Evolutionary conservation across 257 asterid genomes (phyloP).

Genomic region (Perilla frutescens): DNA sequence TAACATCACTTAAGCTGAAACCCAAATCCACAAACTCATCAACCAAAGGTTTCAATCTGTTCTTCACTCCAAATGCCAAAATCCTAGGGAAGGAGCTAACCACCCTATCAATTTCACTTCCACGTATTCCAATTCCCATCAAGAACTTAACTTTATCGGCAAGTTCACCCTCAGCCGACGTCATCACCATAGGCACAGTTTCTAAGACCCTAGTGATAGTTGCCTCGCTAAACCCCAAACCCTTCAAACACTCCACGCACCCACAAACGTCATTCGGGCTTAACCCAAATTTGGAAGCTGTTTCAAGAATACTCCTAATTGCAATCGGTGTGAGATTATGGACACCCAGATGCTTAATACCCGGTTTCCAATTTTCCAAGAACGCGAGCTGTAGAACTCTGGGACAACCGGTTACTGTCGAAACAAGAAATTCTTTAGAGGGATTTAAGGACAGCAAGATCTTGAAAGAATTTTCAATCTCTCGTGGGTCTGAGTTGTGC

Average conservation of each 20-base stretch:
- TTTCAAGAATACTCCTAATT: constrained; percentile 52
- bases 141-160: constrained; percentile 51
- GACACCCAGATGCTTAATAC: constrained; percentile 41
- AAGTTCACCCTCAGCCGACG: constrained; percentile 49
- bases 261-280: constrained; percentile 50
- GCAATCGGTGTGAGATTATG: constrained; percentile 41
- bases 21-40: constrained; percentile 75
- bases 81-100: constrained; percentile 54
- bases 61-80: constrained; percentile 55
- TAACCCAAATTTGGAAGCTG: constrained; percentile 52
- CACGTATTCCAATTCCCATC: constrained; percentile 54
- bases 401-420: constrained; percentile 62
- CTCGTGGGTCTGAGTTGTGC: constrained; percentile 43
- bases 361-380: constrained; percentile 62
- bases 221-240: constrained; percentile 54
- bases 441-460: constrained; percentile 56
- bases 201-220: constrained; percentile 63
- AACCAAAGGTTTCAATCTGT: constrained; percentile 58
- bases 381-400: constrained; percentile 54
- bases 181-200: constrained; percentile 54
- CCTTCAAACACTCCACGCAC: constrained; percentile 52
- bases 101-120: constrained; percentile 53
- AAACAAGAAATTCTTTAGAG: constrained; percentile 60
- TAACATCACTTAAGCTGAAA: constrained; percentile 53
- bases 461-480: constrained; percentile 59